Evolutionary conservation across 352 stramenopile species (phyloP), one percentile per base, ranked within the genome.

Genomic region (Pythium sukuiense): DNA sequence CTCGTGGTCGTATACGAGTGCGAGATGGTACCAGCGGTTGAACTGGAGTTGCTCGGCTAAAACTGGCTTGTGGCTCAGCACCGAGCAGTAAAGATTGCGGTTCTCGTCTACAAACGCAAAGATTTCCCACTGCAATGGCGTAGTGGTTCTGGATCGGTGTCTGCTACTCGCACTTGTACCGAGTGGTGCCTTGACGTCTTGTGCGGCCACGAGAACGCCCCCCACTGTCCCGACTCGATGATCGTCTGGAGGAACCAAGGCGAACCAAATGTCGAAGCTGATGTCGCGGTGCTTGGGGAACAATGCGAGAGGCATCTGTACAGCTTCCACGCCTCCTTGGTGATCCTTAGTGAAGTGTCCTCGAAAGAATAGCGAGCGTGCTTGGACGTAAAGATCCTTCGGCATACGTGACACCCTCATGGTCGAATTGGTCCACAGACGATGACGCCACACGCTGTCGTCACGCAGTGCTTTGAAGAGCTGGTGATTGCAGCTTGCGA

Each of bases 11-110:
- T 84, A 88, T 7, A 76, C 84, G 8, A 87, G 69, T 12, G 85
- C 75, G 35, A 88, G 68, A 66, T 90, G 80, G 56, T 90, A 88
- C 82, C 82, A 90, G 27, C 83, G 80, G 50, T 61, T 20, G 20
- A 27, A 29, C n/a, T 37, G 7, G 18, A 67, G 41, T 11, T 6
- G 3, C 24, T 20, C 9, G 9, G 52, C 32, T 2, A 67, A 30
- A 6, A 56, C 61, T 5, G 59, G 65, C 56, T 70, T 75, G 5
- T 61, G 59, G 12, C n/a, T 59, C 13, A 82, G 46, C 20, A 83
- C 59, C 13, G 77, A 83, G 67, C 73, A 81, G 59, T 78, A 76
- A 5, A 85, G 55, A 20, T 69, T 66, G 9, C 64, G 18, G 27
- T 77, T 68, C 2, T 65, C 64, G 54, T 79, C 74, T 14, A 85